Conservation (phyloP, 371 early-diverging fungal species). For the Chytridium lagenaria region DNA sequence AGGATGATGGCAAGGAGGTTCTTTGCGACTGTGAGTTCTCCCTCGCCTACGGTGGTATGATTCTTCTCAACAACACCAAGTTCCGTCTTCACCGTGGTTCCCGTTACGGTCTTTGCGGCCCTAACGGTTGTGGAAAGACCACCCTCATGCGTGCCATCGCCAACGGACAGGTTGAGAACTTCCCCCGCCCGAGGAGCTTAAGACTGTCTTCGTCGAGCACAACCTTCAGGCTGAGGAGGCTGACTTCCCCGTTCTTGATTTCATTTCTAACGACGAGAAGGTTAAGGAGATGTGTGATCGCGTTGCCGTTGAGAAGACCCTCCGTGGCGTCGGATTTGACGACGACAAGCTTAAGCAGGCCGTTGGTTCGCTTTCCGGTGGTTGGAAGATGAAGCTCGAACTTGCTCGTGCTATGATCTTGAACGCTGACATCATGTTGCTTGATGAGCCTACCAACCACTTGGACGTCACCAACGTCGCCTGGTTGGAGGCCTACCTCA, state of each 20-base stretch:
- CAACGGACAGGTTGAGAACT: slow-evolving; percentile 79
- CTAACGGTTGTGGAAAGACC: slow-evolving; percentile 89
- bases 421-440: slow-evolving; percentile 64
- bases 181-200: slow-evolving; percentile 75
- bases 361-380: slow-evolving; percentile 82
- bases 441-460: slow-evolving; percentile 73
- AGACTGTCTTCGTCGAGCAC: slow-evolving; percentile 77
- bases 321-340: slow-evolving; percentile 73
- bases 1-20: slow-evolving; percentile 54
- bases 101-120: slow-evolving; percentile 85
- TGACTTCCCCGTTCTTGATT: slow-evolving; percentile 53
- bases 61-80: slow-evolving; percentile 77
- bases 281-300: slow-evolving; percentile 58
- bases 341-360: slow-evolving; percentile 68
- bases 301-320: slow-evolving; percentile 60
- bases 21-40: slow-evolving; percentile 61
- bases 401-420: slow-evolving; percentile 84
- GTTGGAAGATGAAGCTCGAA: slow-evolving; percentile 90
- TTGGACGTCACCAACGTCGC: slow-evolving; percentile 61
- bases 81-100: slow-evolving; percentile 79
- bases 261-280: slow-evolving; percentile 62
- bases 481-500: slow-evolving; percentile 62
- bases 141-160: slow-evolving; percentile 88
- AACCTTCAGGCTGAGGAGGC: slow-evolving; percentile 49
- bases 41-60: slow-evolving; percentile 85